Evolutionary conservation across 2,329 filamentous ascomycete genomes (phyloP).

Genomic region (Purpureocillium takamizusanense): DNA sequence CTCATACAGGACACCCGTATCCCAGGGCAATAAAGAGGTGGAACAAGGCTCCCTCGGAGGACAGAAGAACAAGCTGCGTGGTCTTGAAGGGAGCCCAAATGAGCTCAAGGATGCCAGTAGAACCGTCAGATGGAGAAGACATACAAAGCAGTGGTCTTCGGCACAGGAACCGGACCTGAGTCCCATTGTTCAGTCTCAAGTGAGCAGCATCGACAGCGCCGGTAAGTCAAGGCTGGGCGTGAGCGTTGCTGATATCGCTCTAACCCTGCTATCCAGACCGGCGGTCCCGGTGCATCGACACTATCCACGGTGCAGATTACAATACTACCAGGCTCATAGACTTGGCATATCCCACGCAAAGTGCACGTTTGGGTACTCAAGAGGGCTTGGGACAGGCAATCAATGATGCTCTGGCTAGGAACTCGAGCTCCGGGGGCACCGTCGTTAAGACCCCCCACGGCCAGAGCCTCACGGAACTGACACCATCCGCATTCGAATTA

Average conservation of each 20-base stretch:
- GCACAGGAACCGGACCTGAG: slow-evolving; percentile 39
- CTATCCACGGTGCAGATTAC: too few species aligned
- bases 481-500: slow-evolving; percentile 18
- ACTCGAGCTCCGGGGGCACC: slow-evolving; percentile 24
- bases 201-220: slow-evolving; percentile 14
- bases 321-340: too few species aligned
- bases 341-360: too few species aligned
- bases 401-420: neutral
- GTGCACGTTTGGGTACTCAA: too few species aligned
- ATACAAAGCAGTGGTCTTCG: slow-evolving; percentile 41
- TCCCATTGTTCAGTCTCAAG: slow-evolving; percentile 35
- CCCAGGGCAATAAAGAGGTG: slow-evolving; percentile 36
- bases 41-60: slow-evolving; percentile 21
- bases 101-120: slow-evolving; percentile 17
- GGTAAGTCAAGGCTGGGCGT: slow-evolving; percentile 8
- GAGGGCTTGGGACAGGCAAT: too few species aligned
- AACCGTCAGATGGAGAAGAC: slow-evolving; percentile 34
- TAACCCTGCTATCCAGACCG: too few species aligned
- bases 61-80: slow-evolving; percentile 30
- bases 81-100: slow-evolving; percentile 32
- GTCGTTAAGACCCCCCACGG: slow-evolving; percentile 25
- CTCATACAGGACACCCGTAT: slow-evolving; percentile 29
- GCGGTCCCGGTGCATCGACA: too few species aligned
- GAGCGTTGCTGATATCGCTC: too few species aligned
- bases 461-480: slow-evolving; percentile 12